phyloP scores from a whole-genome alignment of 148 eudicot species.

The Rhododendron griersonianum region DNA sequence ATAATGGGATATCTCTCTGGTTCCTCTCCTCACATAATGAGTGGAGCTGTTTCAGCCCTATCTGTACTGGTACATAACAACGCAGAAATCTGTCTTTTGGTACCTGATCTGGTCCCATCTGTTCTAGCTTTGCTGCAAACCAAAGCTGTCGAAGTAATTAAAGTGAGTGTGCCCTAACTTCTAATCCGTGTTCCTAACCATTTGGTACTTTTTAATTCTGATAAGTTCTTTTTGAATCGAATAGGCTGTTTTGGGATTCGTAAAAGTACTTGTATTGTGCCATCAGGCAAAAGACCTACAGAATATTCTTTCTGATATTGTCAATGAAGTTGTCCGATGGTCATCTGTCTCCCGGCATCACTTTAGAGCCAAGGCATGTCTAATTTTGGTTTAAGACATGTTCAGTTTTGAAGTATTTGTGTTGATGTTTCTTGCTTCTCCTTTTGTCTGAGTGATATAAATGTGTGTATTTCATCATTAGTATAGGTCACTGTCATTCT shows the following conservation, averaged over 20 bases:
- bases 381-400: neutral
- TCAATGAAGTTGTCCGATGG: conserved; percentile 73
- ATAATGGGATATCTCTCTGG: conserved; percentile 83
- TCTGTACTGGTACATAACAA: conserved; percentile 73
- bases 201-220: neutral
- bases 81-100: conserved; percentile 46
- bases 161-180: conserved; percentile 45
- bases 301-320: conserved; percentile 48
- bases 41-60: conserved; percentile 89
- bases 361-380: conserved; percentile 70
- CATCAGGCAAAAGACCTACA: conserved; percentile 60
- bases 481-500: conserved; percentile 71
- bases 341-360: conserved; percentile 86
- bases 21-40: conserved; percentile 78
- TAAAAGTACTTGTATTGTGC: conserved; percentile 77
- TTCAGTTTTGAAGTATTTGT: neutral
- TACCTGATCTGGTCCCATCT: conserved; percentile 75
- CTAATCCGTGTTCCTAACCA: neutral
- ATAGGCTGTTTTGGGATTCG: conserved; percentile 87
- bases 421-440: neutral
- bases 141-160: conserved; percentile 82
- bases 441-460: neutral
- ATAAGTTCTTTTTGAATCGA: conserved; percentile 10
- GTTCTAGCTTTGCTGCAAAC: conserved; percentile 62
- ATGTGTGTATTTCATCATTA: neutral